phyloP scores from a whole-genome alignment of 2,329 filamentous ascomycete genomes.

The Gnomoniopsis smithogilvyi region DNA sequence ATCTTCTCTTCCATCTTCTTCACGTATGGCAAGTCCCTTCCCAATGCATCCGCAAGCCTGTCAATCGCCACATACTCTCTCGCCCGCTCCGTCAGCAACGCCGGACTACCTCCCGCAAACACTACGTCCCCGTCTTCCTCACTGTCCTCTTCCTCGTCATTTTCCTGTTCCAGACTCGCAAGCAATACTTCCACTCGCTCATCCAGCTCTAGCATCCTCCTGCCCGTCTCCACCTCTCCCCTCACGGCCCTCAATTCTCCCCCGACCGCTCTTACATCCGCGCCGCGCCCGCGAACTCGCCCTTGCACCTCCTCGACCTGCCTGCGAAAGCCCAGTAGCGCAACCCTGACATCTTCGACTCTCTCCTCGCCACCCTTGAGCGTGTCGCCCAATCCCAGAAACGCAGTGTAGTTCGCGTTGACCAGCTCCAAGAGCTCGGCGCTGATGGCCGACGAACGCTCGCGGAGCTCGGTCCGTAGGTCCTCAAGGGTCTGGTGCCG shows the following conservation, averaged over 20 bases:
- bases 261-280: slow-evolving; percentile 60
- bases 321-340: slow-evolving; percentile 78
- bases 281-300: slow-evolving; percentile 60
- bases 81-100: slow-evolving; percentile 43
- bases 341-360: slow-evolving; percentile 85
- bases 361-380: slow-evolving; percentile 86
- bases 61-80: slow-evolving; percentile 42
- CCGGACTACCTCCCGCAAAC: slow-evolving; percentile 43
- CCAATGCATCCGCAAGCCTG: slow-evolving; percentile 40
- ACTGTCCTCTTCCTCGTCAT: slow-evolving; percentile 29
- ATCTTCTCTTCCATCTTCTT: slow-evolving; percentile 51
- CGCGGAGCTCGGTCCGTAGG: slow-evolving; percentile 78
- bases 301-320: slow-evolving; percentile 73
- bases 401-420: slow-evolving; percentile 91
- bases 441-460: slow-evolving; percentile 74
- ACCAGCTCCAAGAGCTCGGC: slow-evolving; percentile 90
- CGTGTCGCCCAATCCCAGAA: slow-evolving; percentile 77
- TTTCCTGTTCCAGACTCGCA: slow-evolving; percentile 42
- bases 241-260: slow-evolving; percentile 65
- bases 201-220: slow-evolving; percentile 65
- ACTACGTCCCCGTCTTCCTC: slow-evolving; percentile 21
- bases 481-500: slow-evolving; percentile 97
- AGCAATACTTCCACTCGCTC: slow-evolving; percentile 63
- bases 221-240: slow-evolving; percentile 57
- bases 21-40: slow-evolving; percentile 46